Percentiles rank a stretch among this genome's conserved stretches.
Conservation (phyloP, 1,284 basidiomycete species). For the Dichomitus squalens region DNA sequence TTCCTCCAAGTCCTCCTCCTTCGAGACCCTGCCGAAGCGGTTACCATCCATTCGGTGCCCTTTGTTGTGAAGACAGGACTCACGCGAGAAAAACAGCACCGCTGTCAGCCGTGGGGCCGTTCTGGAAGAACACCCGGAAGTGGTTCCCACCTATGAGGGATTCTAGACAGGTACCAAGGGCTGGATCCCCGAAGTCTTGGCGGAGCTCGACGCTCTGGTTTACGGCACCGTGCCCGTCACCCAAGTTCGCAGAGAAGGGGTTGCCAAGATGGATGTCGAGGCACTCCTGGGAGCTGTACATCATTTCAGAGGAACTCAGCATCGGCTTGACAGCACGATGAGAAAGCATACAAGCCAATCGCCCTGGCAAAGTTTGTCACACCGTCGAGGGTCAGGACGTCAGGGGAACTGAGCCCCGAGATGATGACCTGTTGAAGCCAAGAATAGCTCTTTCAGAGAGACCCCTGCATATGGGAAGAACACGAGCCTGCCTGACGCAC, state of each 20-base stretch:
- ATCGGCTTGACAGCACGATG: no score
- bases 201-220: slow-evolving; percentile 66
- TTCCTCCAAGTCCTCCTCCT: slow-evolving; percentile 53
- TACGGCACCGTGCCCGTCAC: slow-evolving; percentile 65
- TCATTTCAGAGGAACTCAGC: neutral
- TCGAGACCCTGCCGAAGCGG: slow-evolving; percentile 55
- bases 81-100: slow-evolving; percentile 74
- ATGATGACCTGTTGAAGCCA: slow-evolving; percentile 52
- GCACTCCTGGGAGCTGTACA: slow-evolving; percentile 69
- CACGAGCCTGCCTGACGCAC: slow-evolving; percentile 34
- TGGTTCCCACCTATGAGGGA: slow-evolving; percentile 68
- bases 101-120: slow-evolving; percentile 58
- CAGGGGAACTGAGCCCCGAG: slow-evolving; percentile 66
- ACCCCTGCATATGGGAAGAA: neutral
- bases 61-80: slow-evolving; percentile 29
- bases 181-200: slow-evolving; percentile 61
- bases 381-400: slow-evolving; percentile 66
- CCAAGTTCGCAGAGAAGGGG: slow-evolving; percentile 69
- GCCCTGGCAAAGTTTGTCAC: slow-evolving; percentile 60
- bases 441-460: slow-evolving; percentile 34
- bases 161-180: slow-evolving; percentile 66
- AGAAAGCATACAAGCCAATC: slow-evolving; percentile 52
- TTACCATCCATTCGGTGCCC: no score
- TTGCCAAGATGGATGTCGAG: slow-evolving; percentile 66
- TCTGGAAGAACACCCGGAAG: slow-evolving; percentile 73